Evolutionary conservation across 495 filamentous ascomycete species (phyloP), one percentile per base, ranked within the genome.

Genomic region (Aspergillus affinis): DNA sequence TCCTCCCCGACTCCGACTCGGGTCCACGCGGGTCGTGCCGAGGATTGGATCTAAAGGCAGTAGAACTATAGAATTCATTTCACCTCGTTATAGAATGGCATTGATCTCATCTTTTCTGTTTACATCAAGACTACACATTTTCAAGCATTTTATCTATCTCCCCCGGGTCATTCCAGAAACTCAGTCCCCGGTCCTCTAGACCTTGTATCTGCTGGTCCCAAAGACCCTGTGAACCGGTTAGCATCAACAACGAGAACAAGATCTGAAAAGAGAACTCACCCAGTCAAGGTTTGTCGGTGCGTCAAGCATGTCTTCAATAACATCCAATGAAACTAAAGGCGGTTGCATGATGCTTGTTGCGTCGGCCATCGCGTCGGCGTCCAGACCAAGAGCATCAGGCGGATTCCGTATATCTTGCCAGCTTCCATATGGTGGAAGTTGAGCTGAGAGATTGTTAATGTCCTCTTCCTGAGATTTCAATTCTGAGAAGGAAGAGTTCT

Each of bases 281-380:
- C 90, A 92, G 71, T 92, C 87, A 63, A 92, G 78, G 63, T 86
- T 88, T 29, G 63, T 61, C 2, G 78, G 71, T 4, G 84, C 58
- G 32, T 70, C 71, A 18, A 79, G 80, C 78, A 84, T 78, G 4
- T 87, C 86, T 23, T 81, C 83, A 58, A 81, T 78, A 9, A 81
- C 69, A 67, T 60, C 81, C 62, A 71, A 70, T 57, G 61, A 82
- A 63, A 61, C 82, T 65, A 65, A 76, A 0, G 64, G 55, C 0
- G 61, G 20, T 2, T 59, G 48, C 17, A 46, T 27, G 10, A 46
- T 13, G 9, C 55, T 29, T 15, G 48, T 36, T 51, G 32, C 36
- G 30, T 60, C 58, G 32, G 19, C 29, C 51, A 61, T 48, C 13
- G 55, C 19, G 20, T 44, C 46, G 27, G 50, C 20, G 36, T 32